Percentiles rank a stretch among this genome's conserved stretches.
These are phyloP conservation scores for Trypanosoma lewisi DNA, from an alignment of 208 protist genomes.

Conservation along the genomic window DNA sequence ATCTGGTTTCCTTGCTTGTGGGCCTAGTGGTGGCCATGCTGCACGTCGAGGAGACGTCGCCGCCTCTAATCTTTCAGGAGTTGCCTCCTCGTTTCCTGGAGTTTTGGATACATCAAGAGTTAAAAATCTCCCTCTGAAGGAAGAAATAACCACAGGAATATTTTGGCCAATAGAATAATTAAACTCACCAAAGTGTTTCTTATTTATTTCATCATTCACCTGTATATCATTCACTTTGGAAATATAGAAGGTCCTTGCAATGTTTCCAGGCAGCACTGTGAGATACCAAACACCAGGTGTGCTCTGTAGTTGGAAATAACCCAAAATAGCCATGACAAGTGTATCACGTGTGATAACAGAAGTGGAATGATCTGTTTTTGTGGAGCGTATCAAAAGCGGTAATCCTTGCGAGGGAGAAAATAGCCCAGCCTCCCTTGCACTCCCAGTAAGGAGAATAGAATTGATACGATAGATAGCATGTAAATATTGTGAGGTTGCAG, in stretches of 20 bases:
- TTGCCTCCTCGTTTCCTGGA: slow-evolving; percentile 2
- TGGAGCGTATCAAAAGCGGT: slow-evolving; percentile 68
- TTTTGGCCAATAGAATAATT: slow-evolving; percentile 28
- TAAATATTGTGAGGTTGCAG: slow-evolving; percentile 35
- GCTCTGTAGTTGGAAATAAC: slow-evolving; percentile 97
- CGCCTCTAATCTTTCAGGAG: slow-evolving; percentile 13
- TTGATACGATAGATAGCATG: slow-evolving; percentile 87
- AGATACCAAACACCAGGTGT: slow-evolving; percentile 89
- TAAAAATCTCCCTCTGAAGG: slow-evolving; percentile 46
- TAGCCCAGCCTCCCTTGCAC: slow-evolving; percentile 28
- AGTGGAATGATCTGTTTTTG: not conserved
- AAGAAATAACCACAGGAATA: slow-evolving; percentile 54
- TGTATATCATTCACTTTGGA: slow-evolving; percentile 23
- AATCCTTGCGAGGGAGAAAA: slow-evolving; percentile 55
- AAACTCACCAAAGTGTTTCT: not conserved
- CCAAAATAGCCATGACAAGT: slow-evolving; percentile 95
- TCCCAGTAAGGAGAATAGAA: slow-evolving; percentile 87
- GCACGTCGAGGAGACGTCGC: slow-evolving; percentile 13
- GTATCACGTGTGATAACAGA: slow-evolving; percentile 75
- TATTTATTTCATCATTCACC: slow-evolving; percentile 14
- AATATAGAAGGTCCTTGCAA: slow-evolving; percentile 62
- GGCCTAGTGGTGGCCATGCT: slow-evolving; percentile 35
- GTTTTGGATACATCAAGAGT: slow-evolving; percentile 28
- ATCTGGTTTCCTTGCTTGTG: slow-evolving; percentile 18
- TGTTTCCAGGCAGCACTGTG: slow-evolving; percentile 52